Evolutionary conservation across 2,329 filamentous ascomycete genomes (phyloP), one percentile per base, ranked within the genome.

Genomic region (Aureobasidium sp.): DNA sequence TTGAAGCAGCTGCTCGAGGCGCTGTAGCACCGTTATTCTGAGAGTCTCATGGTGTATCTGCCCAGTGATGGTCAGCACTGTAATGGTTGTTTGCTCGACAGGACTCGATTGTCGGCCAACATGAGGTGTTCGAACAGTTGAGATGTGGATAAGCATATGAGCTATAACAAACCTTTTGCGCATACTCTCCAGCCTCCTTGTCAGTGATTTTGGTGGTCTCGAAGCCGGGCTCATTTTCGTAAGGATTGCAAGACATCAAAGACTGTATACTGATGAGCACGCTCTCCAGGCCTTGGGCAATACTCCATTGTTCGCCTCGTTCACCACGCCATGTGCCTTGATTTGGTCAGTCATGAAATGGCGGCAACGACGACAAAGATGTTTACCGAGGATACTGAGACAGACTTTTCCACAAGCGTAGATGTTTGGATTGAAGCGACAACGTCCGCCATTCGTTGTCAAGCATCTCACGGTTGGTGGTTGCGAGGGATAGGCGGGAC

Each of bases 361-460:
- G 2, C 14, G 37, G 5, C 5, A 45, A 25, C 11, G 21, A 44
- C 36, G 10, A 8, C 6, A 4, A 25, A 2, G 5, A 27, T n/a
- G 8, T 27, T 5, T 44, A 61, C 92, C 95, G 41, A 68, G 60
- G 21, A 71, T 67, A 36, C 75, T 95, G 85, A 99, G 75, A 78
- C 94, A 99, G 61, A 99, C 92, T 76, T 93, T 95, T 53, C 94
- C 94, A 54, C 79, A 85, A 1, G 91, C 82, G 72, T 99, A 99
- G 64, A 99, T 96, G 71, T 99, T 99, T 3, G 94, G 94, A 70
- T 97, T 97, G 79, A 97, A 97, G 8, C 94, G 86, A 71, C 88
- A 91, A 63, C 87, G 82, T 11, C 93, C 93, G n/a, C 82, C 80
- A 71, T 97, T 97, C 1, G 93, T 99, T 0, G 94, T 97, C 45